Conservation (phyloP, 2,329 filamentous ascomycete genomes). For the Harringtonia aguacate region DNA sequence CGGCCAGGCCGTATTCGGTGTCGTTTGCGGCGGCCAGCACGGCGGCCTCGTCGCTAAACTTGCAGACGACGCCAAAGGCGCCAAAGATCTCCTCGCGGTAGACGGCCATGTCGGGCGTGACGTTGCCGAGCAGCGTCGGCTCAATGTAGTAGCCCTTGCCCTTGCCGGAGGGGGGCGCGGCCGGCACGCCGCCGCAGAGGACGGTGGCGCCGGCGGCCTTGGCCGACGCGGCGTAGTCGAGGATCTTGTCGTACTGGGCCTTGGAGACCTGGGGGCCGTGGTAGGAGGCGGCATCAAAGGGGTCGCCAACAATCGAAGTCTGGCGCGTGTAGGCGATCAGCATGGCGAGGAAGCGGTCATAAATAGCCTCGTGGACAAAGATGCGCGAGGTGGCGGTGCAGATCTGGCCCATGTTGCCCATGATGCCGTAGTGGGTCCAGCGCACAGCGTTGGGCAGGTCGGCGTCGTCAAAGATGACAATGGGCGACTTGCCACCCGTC, state of each 20-base stretch:
- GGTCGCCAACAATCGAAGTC: constrained; percentile 48
- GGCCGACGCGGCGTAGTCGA: too few relatives aligned
- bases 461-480: constrained; percentile 52
- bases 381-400: constrained; percentile 65
- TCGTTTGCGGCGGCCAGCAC: too few relatives aligned
- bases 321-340: constrained; percentile 49
- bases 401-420: constrained; percentile 62
- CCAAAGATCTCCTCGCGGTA: too few relatives aligned
- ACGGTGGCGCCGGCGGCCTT: too few relatives aligned
- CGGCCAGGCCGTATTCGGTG: too few relatives aligned
- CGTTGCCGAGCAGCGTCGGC: too few relatives aligned
- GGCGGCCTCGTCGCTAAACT: too few relatives aligned
- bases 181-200: too few relatives aligned
- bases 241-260: constrained; percentile 34
- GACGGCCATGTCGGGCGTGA: too few relatives aligned
- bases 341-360: constrained; percentile 45
- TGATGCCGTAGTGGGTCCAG: constrained; percentile 35
- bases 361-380: constrained; percentile 52
- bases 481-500: constrained; percentile 55
- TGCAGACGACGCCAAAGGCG: too few relatives aligned
- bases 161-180: too few relatives aligned
- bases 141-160: too few relatives aligned
- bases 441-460: constrained; percentile 47
- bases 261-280: constrained; percentile 46
- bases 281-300: constrained; percentile 46